A percentile compares a stretch with the other conserved stretches of the same genome.
Evolutionary conservation across 208 protist genomes (phyloP).

Genomic region (Trypanosoma scelopori): DNA sequence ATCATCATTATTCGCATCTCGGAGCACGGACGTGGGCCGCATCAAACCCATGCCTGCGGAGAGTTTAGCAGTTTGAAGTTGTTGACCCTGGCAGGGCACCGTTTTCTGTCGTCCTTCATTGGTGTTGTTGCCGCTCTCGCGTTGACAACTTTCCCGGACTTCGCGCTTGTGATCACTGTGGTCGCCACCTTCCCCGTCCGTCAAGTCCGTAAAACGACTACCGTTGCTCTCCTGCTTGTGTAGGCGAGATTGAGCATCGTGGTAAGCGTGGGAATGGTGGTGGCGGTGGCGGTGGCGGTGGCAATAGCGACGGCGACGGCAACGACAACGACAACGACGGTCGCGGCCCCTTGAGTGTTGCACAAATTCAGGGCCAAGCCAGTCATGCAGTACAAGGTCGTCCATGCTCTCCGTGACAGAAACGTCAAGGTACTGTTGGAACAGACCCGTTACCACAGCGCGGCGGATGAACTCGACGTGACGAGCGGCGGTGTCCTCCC

Average conservation of each 20-base stretch:
- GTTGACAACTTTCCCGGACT: too few relatives aligned
- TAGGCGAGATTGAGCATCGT: background rate
- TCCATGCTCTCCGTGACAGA: slow-evolving; percentile 38
- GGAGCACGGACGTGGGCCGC: background rate
- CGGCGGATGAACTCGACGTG: slow-evolving; percentile 51
- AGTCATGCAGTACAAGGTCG: slow-evolving; percentile 49
- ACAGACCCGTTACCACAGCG: slow-evolving; percentile 41
- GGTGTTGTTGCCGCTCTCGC: too few relatives aligned
- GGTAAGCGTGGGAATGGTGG: background rate
- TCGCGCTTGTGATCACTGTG: background rate
- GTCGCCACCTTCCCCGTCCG: background rate
- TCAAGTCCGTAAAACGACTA: slow-evolving; percentile 2
- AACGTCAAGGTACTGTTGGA: slow-evolving; percentile 58
- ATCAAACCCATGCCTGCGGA: background rate
- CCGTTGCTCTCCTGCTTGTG: background rate
- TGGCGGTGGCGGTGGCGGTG: background rate
- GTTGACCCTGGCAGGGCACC: too few relatives aligned
- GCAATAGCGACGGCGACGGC: background rate
- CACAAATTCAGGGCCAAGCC: slow-evolving; percentile 25
- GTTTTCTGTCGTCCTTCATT: too few relatives aligned
- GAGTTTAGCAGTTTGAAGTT: too few relatives aligned
- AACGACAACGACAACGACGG: slow-evolving; percentile 4
- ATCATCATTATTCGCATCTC: background rate
- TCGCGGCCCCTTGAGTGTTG: background rate
- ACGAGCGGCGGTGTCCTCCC: slow-evolving; percentile 39